Base-by-base conservation (phyloP, 192 early-diverging fungal genomes). In the Backusella westeae region DNA sequence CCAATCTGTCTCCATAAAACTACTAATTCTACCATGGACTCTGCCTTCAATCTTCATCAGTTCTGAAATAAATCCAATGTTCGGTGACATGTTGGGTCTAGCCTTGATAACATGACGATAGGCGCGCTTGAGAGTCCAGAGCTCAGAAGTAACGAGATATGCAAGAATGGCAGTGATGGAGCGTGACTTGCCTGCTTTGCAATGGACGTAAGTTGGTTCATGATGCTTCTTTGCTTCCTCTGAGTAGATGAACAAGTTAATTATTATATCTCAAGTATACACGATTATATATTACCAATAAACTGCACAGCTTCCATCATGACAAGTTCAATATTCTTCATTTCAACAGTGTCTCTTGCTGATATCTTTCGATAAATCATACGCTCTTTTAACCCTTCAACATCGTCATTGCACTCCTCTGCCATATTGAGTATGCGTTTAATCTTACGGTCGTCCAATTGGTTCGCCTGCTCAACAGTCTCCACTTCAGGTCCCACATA, bases 401-500 rank as follows among this genome's bases (percentile, higher is more conserved):
- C 79, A 67, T 66, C 67, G 80, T 90, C 87, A 26, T 86, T 76
- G 56, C 93, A 90, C 75, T 94, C 93, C 17, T 80, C 86, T 2
- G 93, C 93, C 92, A 94, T 92, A 74, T 94, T 94, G n/a, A 94
- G 71, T 35, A 94, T 87, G 34, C 92, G 87, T 41, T 89, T 91
- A 38, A 94, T 86, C 4, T 87, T 86, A 34, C 89, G 69, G 39
- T 71, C 35, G 15, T 87, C 66, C 39, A 94, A 75, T 69, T 86
- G 84, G n/a, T 81, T 75, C 3, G 89, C 80, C 29, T 88, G 87
- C 49, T 89, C 82, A 6, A 78, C 53, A 46, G 89, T 89, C 7
- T 89, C 70, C 34, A 88, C 87, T 74, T 93, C 92, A 9, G 89
- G 90, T 5, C 92, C 92, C n/a, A 95, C 79, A 42, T 84, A 88